Conservation (phyloP, 169 alveolate genomes). For the Toxoplasma gondii region DNA sequence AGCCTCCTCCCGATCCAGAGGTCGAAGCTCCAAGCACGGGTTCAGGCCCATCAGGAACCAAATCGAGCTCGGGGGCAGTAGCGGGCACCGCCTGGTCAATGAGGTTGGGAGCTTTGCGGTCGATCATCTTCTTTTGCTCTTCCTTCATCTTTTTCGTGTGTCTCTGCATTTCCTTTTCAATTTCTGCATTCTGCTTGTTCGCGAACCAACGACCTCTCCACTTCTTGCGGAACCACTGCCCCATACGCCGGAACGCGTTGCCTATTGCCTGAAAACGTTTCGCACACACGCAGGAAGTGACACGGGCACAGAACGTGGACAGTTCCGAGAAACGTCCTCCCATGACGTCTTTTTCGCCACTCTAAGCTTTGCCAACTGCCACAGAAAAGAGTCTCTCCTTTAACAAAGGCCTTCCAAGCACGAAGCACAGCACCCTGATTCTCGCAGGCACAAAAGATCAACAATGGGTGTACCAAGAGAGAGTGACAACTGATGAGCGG, state of each 20-base stretch:
- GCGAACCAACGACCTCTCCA: conserved; percentile 6
- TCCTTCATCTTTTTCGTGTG: not conserved
- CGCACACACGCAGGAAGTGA: not conserved
- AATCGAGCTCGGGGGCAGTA: not conserved
- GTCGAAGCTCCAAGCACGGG: not conserved
- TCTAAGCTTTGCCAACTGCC: no score
- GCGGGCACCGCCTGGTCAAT: not conserved
- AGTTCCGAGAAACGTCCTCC: no score
- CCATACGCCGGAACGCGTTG: not conserved
- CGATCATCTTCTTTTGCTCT: not conserved
- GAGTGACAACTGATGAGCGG: no score
- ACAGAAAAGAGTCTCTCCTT: no score
- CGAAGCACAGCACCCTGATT: no score
- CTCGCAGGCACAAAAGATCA: no score
- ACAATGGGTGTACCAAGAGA: no score
- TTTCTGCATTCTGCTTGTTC: not conserved
- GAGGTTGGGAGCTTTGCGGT: not conserved
- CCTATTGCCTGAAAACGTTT: not conserved
- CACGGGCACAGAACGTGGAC: no score
- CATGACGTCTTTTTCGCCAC: no score
- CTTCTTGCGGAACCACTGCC: not conserved
- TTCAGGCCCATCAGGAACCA: not conserved
- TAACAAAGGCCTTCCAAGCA: no score
- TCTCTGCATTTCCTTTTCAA: not conserved
- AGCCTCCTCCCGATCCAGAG: not conserved